phyloP scores from a whole-genome alignment of 805 yeast species.

The Lipomyces oligophaga region DNA sequence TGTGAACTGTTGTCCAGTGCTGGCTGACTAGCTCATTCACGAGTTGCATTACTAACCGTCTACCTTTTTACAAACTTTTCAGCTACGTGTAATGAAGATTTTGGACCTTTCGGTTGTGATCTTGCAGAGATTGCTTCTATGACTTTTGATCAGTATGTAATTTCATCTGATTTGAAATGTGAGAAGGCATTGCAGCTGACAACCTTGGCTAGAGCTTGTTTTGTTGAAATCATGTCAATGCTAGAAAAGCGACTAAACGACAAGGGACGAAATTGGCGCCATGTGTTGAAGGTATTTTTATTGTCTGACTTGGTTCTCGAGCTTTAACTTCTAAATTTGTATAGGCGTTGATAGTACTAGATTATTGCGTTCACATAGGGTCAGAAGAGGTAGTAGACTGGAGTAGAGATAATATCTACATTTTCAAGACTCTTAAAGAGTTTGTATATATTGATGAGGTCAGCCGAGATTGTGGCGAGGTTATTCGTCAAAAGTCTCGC shows the following conservation, averaged over 20 bases:
- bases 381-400: slow-evolving; percentile 84
- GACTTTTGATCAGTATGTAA: slow-evolving; percentile 54
- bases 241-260: slow-evolving; percentile 87
- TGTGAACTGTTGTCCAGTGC: background rate
- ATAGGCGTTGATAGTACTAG: slow-evolving; percentile 70
- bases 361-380: slow-evolving; percentile 78
- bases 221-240: slow-evolving; percentile 89
- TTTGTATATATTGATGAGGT: slow-evolving; percentile 75
- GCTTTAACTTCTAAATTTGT: background rate
- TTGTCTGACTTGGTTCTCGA: background rate
- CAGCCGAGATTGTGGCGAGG: slow-evolving; percentile 80
- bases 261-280: slow-evolving; percentile 95
- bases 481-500: slow-evolving; percentile 79
- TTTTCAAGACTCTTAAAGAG: slow-evolving; percentile 84
- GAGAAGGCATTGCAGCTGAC: background rate
- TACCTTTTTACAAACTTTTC: background rate
- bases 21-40: background rate
- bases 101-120: slow-evolving; percentile 76
- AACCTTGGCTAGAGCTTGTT: slow-evolving; percentile 47
- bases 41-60: too few relatives aligned
- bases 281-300: slow-evolving; percentile 61
- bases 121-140: slow-evolving; percentile 77
- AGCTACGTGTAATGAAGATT: slow-evolving; percentile 82
- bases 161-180: too few relatives aligned
- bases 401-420: slow-evolving; percentile 83